Percentiles rank a stretch among this genome's conserved stretches.
Conservation (phyloP, 2,329 filamentous ascomycete genomes). For the Cordyceps cateniannulata region DNA sequence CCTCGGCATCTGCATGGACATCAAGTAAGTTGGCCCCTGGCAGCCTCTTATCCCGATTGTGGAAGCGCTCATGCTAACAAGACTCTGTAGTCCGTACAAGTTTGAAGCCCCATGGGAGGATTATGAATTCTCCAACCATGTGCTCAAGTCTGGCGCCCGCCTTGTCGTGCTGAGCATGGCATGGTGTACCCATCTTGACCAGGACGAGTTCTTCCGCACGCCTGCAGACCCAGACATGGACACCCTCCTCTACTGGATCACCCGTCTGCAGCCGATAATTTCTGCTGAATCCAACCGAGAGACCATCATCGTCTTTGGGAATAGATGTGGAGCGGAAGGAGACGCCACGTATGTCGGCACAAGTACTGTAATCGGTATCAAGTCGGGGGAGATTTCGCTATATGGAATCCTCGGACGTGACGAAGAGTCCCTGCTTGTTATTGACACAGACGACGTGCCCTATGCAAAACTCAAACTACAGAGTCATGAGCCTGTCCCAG, state of each 20-base stretch:
- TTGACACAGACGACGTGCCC: conserved; percentile 49
- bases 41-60: background rate
- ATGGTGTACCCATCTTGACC: conserved; percentile 59
- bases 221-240: conserved; percentile 62
- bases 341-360: conserved; percentile 67
- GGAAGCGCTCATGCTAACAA: background rate
- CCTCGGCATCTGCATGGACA: conserved; percentile 52
- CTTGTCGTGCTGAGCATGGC: conserved; percentile 71
- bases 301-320: conserved; percentile 63
- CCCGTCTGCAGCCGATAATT: conserved; percentile 61
- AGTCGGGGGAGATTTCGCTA: conserved; percentile 57
- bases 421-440: conserved; percentile 60
- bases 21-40: conserved; percentile 35
- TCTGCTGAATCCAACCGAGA: conserved; percentile 46
- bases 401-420: conserved; percentile 66
- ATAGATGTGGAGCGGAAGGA: conserved; percentile 61
- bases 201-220: conserved; percentile 35
- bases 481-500: background rate
- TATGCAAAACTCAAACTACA: conserved; percentile 35
- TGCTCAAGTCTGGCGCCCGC: conserved; percentile 49
- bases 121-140: conserved; percentile 42
- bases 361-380: conserved; percentile 62
- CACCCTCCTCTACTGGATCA: conserved; percentile 70
- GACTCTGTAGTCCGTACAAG: background rate
- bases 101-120: conserved; percentile 14